Base-by-base conservation (phyloP, 23 red algal species). In the Gracilaria domingensis region DNA sequence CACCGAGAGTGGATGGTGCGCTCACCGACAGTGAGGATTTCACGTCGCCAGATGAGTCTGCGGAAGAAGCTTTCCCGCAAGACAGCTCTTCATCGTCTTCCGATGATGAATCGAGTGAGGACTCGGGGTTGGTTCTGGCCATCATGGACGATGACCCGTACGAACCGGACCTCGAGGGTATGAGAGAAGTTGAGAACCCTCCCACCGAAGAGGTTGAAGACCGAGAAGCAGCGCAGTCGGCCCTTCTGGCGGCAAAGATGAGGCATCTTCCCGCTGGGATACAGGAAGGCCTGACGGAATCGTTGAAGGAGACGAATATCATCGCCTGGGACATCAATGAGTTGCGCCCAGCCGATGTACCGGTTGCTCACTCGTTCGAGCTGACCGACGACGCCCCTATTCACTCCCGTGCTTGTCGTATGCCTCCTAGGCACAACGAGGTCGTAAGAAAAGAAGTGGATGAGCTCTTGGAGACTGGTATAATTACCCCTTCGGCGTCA, bases 341-440 rank as follows among this genome's bases (percentile, higher is more conserved):
- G 24, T 34, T 83, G 12, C 58, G 29, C 64, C 53, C 51, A 26
- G 23, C 80, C 4, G 0, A 24, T 4, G 80, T 83, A 12, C 50
- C 12, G 11, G 40, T 59, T 9, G 26, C n/a, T 7, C 80, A 83
- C 49, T 60, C 2, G 12, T 83, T 64, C 29, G 58, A 83, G 50
- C 58, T 83, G 20, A 83, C 49, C 12, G n/a, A 61, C 36, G 23
- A 23, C 30, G 49, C 11, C 33, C 58, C 54, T 14, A 39, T 83
- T 16, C n/a, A 83, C 35, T 40, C 0, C 7, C 8, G 48, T 9
- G 80, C 53, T 25, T 18, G 28, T 4, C 29, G 49, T 14, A 64
- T 83, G 58, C 11, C 80, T 0, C 53, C 80, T 8, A 56, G 26
- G 12, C 80, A 83, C 53, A 36, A 83, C 33, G 50, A 83, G 16